These are phyloP conservation scores for Sclerospora graminicola DNA, from an alignment of 352 stramenopile species.

Conservation along the genomic window DNA sequence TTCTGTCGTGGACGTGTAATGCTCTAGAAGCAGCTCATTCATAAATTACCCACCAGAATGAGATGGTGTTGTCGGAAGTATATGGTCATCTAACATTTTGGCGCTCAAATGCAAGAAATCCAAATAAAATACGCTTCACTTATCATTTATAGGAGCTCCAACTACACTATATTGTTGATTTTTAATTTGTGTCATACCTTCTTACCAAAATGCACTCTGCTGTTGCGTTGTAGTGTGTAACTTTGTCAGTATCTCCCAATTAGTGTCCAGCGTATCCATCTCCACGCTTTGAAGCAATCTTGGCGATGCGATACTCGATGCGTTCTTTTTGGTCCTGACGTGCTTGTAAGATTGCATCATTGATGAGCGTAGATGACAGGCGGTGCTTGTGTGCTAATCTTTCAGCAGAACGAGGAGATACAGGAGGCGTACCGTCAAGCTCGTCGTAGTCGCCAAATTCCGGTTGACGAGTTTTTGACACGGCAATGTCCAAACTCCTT, in stretches of 20 bases:
- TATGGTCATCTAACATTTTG: slow-evolving; percentile 17
- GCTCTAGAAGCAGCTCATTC: background rate
- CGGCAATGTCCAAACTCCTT: too few species aligned
- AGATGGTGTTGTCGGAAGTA: slow-evolving; percentile 28
- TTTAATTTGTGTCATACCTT: too few species aligned
- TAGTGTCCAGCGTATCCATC: too few species aligned
- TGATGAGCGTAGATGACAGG: too few species aligned
- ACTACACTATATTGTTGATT: too few species aligned
- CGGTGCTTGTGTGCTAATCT: too few species aligned
- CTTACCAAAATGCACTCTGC: too few species aligned
- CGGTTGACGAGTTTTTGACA: slow-evolving; percentile 7
- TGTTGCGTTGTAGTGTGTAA: too few species aligned
- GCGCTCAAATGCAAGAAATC: too few species aligned
- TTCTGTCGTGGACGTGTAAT: slow-evolving; percentile 59
- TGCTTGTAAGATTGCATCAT: slow-evolving; percentile 40
- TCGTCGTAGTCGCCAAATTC: slow-evolving; percentile 14
- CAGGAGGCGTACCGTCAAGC: slow-evolving; percentile 22
- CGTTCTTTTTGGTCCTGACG: slow-evolving; percentile 40
- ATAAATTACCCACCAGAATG: slow-evolving; percentile 2
- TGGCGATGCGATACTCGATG: slow-evolving; percentile 49
- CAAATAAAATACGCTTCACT: too few species aligned
- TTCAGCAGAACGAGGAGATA: slow-evolving; percentile 27
- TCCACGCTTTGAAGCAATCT: slow-evolving; percentile 30
- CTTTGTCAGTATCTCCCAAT: too few species aligned
- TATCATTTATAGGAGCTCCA: too few species aligned